phyloP scores from a whole-genome alignment of 257 asterid species.

The Solanum bukasovii region DNA sequence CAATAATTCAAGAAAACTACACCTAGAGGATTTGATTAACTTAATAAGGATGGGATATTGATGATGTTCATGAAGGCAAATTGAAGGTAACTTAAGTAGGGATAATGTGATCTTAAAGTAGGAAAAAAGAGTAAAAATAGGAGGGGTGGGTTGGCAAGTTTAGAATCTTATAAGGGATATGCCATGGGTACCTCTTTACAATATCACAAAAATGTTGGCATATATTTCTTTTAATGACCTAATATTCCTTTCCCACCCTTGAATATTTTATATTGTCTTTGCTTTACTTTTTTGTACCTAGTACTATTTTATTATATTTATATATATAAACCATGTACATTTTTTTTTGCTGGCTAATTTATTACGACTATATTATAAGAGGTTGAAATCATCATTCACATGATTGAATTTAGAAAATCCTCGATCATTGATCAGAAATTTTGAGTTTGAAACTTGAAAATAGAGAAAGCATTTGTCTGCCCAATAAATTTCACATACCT shows the following conservation, averaged over 20 bases:
- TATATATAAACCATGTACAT: not conserved
- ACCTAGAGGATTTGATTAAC: constrained; percentile 25
- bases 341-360: no score
- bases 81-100: constrained; percentile 27
- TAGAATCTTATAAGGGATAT: constrained; percentile 43
- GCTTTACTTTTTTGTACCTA: not conserved
- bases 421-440: not conserved
- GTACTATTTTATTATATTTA: no score
- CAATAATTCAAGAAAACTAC: not conserved
- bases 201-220: not conserved
- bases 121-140: not conserved
- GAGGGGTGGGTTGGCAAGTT: constrained; percentile 8
- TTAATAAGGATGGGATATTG: not conserved
- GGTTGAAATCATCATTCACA: not conserved
- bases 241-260: not conserved
- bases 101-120: constrained; percentile 10
- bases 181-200: constrained; percentile 7
- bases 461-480: not conserved
- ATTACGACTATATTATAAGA: not conserved
- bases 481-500: not conserved
- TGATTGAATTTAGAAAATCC: not conserved
- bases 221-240: not conserved
- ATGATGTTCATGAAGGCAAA: constrained; percentile 7
- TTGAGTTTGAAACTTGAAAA: not conserved
- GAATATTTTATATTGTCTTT: not conserved